Base-by-base conservation (phyloP, 2,329 filamentous ascomycete species). In the Ophiosphaerella herpotricha region DNA sequence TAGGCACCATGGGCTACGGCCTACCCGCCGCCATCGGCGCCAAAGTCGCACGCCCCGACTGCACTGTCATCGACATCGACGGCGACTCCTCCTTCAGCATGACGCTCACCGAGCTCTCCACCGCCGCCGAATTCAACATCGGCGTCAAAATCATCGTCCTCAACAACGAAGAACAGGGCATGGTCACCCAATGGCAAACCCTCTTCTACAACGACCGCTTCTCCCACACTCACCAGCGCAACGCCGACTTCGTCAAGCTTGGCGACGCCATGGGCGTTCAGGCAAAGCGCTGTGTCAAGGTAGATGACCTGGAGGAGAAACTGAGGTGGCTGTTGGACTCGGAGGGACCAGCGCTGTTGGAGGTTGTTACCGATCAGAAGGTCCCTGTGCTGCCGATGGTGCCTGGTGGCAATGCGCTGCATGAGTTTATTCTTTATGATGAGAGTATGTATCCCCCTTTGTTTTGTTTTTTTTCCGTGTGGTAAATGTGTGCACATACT, bases 71-170 rank as follows among this genome's bases (percentile, higher is more conserved):
- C 52, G 93, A 97, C 74, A 95, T 97, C 67, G 94, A 99, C 72
- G 94, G 94, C 55, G 94, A 97, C 73, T 94, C 93, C n/a, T 97
- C 92, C 3, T 97, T 99, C 80, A 90, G 91, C 82, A 97, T 99
- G 94, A 97, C 94, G 5, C 82, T 97, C 52, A 97, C 93, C 1
- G 94, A 99, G 78, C 85, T 99, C 45, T 90, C 89, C 39, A 97
- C 93, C 1, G 92, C 92, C 36, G 85, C 89, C 7, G 92, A 99
- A 77, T 97, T 97, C 81, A 90, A 94, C 78, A 97, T 97, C 73
- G 92, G 90, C 58, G 87, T 96, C 75, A 97, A 97, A 83, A 83
- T 97, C 53, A 91, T 97, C 63, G 82, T 97, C 23, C 76, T 99
- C 48, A 97, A 97, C 81, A 99, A 96, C 75, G 91, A 96, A 75